Percentiles rank a stretch among this genome's conserved stretches.
phyloP scores from a whole-genome alignment of 1,284 basidiomycete genomes.

The Cystobasidium sp. region DNA sequence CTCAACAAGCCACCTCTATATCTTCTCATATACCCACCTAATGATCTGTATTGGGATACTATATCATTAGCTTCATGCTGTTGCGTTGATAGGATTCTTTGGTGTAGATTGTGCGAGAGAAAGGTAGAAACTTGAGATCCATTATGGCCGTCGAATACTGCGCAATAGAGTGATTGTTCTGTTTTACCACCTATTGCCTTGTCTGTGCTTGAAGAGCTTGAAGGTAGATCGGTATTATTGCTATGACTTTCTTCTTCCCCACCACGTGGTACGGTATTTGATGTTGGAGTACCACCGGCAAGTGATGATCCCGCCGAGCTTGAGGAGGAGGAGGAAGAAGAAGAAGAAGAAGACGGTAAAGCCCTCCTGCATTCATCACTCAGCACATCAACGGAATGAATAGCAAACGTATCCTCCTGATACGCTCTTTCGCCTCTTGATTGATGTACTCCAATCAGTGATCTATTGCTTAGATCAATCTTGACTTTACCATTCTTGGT shows the following conservation, averaged over 20 bases:
- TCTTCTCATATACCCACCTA: slow-evolving; percentile 45
- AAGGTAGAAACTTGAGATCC: slow-evolving; percentile 39
- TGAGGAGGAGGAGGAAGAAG: too few relatives aligned
- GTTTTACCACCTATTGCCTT: background rate
- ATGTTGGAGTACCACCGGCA: background rate
- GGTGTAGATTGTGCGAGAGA: slow-evolving; percentile 38
- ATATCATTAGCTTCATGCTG: slow-evolving; percentile 15
- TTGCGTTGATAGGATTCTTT: slow-evolving; percentile 2
- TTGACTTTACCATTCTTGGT: slow-evolving; percentile 39
- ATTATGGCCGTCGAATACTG: slow-evolving; percentile 45
- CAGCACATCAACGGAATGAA: slow-evolving; percentile 25
- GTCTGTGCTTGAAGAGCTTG: background rate
- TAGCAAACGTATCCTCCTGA: slow-evolving; percentile 44
- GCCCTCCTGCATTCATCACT: slow-evolving; percentile 20
- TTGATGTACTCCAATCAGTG: slow-evolving; percentile 37
- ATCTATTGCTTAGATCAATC: slow-evolving; percentile 25
- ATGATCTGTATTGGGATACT: slow-evolving; percentile 25
- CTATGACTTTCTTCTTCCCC: background rate
- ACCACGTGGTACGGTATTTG: background rate
- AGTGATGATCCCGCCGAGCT: background rate
- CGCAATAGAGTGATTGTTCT: slow-evolving; percentile 38
- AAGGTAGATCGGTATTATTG: background rate
- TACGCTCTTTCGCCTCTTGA: slow-evolving; percentile 43
- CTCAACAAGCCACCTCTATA: slow-evolving; percentile 40
- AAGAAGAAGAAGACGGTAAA: slow-evolving; percentile 1